Evolutionary conservation across 805 yeast genomes (phyloP).

Genomic region (Metschnikowia hibisci): DNA sequence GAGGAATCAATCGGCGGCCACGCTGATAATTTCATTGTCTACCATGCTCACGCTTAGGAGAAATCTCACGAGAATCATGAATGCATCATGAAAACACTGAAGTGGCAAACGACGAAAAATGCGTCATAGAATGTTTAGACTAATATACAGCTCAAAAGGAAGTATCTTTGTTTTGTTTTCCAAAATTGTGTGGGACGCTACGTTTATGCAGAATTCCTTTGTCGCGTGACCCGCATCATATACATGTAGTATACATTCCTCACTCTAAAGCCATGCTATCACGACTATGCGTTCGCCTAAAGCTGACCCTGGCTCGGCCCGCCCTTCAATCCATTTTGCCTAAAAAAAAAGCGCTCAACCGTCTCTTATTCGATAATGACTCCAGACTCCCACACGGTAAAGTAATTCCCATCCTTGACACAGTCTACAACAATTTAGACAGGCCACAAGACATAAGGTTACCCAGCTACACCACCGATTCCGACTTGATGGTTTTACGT

Average conservation of each 20-base stretch:
- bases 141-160: no score
- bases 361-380: slow-evolving; percentile 64
- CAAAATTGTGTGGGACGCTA: no score
- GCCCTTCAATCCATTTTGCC: slow-evolving; percentile 45
- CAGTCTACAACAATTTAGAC: slow-evolving; percentile 48
- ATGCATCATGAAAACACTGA: background rate
- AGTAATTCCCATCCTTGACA: slow-evolving; percentile 49
- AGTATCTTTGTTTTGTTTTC: no score
- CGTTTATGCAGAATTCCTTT: background rate
- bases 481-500: slow-evolving; percentile 66
- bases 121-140: no score
- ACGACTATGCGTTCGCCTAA: slow-evolving; percentile 2
- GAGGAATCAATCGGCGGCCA: slow-evolving; percentile 12
- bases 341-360: slow-evolving; percentile 50
- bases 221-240: slow-evolving; percentile 1
- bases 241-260: background rate
- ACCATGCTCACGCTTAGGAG: slow-evolving; percentile 15
- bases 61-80: background rate
- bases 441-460: slow-evolving; percentile 32
- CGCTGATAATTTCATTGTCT: slow-evolving; percentile 27
- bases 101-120: background rate
- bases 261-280: slow-evolving; percentile 2
- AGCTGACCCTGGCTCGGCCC: slow-evolving; percentile 20
- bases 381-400: slow-evolving; percentile 51
- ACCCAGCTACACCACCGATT: slow-evolving; percentile 48